phyloP scores from a whole-genome alignment of 768 basidiomycete genomes.

The Suillus ampliporus region DNA sequence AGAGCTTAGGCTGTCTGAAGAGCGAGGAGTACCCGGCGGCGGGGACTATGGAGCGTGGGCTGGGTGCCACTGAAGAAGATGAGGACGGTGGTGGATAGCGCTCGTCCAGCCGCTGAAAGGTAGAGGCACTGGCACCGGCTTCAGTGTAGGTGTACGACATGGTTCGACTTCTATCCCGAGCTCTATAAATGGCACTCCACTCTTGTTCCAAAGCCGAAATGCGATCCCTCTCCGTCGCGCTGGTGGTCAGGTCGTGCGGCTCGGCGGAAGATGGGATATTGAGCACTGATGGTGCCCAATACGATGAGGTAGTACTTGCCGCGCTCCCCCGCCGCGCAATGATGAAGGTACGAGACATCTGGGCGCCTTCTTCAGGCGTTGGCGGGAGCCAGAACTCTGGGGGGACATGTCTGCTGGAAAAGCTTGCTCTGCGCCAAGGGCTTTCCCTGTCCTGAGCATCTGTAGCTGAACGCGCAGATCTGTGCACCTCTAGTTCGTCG shows the following conservation, averaged over 20 bases:
- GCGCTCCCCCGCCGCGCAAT: constrained; percentile 53
- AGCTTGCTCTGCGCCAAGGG: constrained; percentile 39
- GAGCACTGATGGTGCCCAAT: constrained; percentile 45
- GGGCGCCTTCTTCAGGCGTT: constrained; percentile 49
- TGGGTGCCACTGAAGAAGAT: constrained; percentile 14
- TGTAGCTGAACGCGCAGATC: constrained; percentile 22
- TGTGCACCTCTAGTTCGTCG: constrained; percentile 35
- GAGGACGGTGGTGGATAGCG: constrained; percentile 15
- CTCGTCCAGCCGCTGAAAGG: constrained; percentile 22
- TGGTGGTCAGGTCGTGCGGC: constrained; percentile 23
- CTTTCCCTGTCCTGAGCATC: constrained; percentile 29
- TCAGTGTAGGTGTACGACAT: constrained; percentile 24
- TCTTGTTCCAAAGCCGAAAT: constrained; percentile 33
- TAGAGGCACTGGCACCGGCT: constrained; percentile 20
- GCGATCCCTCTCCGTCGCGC: constrained; percentile 22
- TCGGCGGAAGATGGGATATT: constrained; percentile 43
- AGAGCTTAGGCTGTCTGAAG: neutral
- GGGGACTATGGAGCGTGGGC: constrained; percentile 15
- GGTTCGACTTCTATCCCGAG: constrained; percentile 26
- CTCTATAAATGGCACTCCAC: constrained; percentile 34
- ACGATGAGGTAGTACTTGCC: constrained; percentile 53
- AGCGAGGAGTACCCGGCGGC: constrained; percentile 13
- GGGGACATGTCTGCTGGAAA: constrained; percentile 35
- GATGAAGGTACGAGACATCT: constrained; percentile 45
- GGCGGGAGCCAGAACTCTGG: constrained; percentile 59